These are phyloP conservation scores for Gossypium mustelinum DNA, from an alignment of 345 rosid genomes.

Conservation along the genomic window DNA sequence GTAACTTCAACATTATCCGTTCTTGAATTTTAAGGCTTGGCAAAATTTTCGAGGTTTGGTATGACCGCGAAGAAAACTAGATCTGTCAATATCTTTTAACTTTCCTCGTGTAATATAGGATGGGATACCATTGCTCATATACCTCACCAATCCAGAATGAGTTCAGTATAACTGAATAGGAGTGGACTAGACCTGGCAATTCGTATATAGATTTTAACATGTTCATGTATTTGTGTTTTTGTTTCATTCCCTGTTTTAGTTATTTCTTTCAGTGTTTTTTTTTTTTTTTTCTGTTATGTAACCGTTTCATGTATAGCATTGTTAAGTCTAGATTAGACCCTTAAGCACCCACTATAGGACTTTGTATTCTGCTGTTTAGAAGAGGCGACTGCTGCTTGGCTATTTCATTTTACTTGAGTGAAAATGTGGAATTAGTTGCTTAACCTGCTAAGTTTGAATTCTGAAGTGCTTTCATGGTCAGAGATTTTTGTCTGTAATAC, in stretches of 20 bases:
- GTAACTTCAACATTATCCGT: neutral
- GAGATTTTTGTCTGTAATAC: neutral
- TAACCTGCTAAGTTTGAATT: neutral
- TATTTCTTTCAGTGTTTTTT: no score
- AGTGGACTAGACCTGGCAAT: neutral
- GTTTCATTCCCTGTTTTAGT: no score
- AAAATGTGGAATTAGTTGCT: slow-evolving; percentile 1
- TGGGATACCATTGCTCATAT: slow-evolving; percentile 1
- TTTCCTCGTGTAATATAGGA: neutral
- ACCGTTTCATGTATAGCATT: no score
- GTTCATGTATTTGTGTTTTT: no score
- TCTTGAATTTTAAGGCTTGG: neutral
- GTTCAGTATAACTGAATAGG: neutral
- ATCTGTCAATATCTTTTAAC: neutral
- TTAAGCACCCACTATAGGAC: neutral
- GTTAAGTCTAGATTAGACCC: no score
- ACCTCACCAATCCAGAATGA: neutral
- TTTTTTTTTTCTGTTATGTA: no score
- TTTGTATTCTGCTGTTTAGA: neutral
- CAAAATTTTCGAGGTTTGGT: neutral
- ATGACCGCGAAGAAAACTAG: neutral
- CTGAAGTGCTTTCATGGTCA: neutral
- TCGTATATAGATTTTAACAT: neutral
- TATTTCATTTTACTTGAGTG: neutral
- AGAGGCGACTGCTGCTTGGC: neutral